Base-by-base conservation (phyloP, 345 rosid species). In the Camelina neglecta region DNA sequence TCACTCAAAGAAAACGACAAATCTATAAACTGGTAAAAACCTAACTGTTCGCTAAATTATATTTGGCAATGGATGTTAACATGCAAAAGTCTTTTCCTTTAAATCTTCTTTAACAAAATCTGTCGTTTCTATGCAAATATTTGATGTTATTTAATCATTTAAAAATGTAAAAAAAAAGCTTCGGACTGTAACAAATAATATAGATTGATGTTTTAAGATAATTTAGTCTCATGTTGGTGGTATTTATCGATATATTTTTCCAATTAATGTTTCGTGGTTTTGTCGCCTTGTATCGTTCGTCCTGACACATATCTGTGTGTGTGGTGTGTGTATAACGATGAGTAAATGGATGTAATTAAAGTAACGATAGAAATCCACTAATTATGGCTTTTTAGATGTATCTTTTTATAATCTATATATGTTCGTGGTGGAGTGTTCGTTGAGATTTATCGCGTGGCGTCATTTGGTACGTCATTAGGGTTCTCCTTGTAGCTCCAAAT, bases 351-450 rank as follows among this genome's bases (percentile, higher is more conserved):
- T 39, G 69, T 47, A 68, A 50, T 29, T 29, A 29, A 29, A 41
- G 48, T 23, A 26, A 76, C 6, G 31, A 3, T 12, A 55, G 3
- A 24, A 45, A 38, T 38, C 75, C 75, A 76, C 75, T 63, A 70
- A 70, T 55, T 56, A 26, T 70, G 71, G 60, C 66, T 70, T 63
- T 75, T 23, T 1, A 44, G 11, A 20, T 12, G 56, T 62, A 8
- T 62, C 2, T 62, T 70, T 60, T 60, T 68, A 7, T 50, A 24
- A 47, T 57, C 23, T 49, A 67, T 61, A 67, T 61, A 11, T 69
- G 70, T 42, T 63, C 47, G 66, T 76, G 70, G 80, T 76, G 75
- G 66, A 70, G 65, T 45, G 31, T 76, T 69, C 59, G 51, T 54
- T 61, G 69, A 75, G 75, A 69, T 54, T 61, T 42, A 69, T 53